Conservation (phyloP, 148 eudicot genomes). For the Pharnaceum exiguum region DNA sequence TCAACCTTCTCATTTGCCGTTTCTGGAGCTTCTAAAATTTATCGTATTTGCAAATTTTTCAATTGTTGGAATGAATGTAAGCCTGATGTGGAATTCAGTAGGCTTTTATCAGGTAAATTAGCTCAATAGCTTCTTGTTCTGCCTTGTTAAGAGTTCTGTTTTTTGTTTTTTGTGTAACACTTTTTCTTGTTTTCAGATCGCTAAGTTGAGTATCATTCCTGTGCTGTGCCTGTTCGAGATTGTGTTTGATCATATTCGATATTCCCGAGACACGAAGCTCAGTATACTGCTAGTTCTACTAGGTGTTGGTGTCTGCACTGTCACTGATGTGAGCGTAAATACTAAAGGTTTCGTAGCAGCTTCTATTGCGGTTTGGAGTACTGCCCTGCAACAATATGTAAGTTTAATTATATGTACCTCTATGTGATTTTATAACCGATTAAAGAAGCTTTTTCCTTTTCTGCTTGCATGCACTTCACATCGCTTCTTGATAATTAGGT, state of each 20-base stretch:
- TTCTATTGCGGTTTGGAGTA: slow-evolving; percentile 21
- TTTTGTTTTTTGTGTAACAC: too few species aligned
- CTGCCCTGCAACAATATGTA: slow-evolving; percentile 27
- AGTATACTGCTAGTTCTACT: slow-evolving; percentile 18
- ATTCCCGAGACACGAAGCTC: slow-evolving; percentile 28
- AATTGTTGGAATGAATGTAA: slow-evolving; percentile 29
- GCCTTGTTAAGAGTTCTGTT: too few species aligned
- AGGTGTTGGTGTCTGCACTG: slow-evolving; percentile 27
- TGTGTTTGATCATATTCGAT: slow-evolving; percentile 15
- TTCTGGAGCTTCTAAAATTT: slow-evolving; percentile 22
- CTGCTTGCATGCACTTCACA: too few species aligned
- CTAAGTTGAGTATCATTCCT: slow-evolving; percentile 25
- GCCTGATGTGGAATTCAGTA: slow-evolving; percentile 29
- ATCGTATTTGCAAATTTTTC: slow-evolving; percentile 24
- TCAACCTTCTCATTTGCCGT: slow-evolving; percentile 25
- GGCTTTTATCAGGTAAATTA: slow-evolving; percentile 24
- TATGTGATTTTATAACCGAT: too few species aligned
- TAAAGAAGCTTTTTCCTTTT: slow-evolving; percentile 2
- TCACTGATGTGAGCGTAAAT: slow-evolving; percentile 26
- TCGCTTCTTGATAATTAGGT: too few species aligned
- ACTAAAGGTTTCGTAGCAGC: slow-evolving; percentile 22
- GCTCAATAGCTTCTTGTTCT: neutral
- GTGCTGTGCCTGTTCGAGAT: slow-evolving; percentile 25
- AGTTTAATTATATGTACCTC: neutral
- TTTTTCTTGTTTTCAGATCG: slow-evolving; percentile 15